A percentile compares a stretch with the other conserved stretches of the same genome.
phyloP scores from a whole-genome alignment of 306 rosid genomes.

The Acacia melanoxylon region DNA sequence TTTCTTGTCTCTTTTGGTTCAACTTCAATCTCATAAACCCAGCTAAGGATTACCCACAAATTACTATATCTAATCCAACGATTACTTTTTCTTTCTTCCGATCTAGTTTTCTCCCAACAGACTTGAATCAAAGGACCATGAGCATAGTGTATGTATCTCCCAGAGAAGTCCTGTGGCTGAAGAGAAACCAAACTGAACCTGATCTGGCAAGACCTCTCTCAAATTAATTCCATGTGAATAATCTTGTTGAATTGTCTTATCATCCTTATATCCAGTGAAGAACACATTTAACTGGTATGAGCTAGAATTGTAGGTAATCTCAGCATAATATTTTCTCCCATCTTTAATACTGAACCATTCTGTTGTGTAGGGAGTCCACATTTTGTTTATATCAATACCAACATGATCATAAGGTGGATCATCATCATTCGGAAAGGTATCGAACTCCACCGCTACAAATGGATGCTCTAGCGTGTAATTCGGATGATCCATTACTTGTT shows the following conservation, averaged over 20 bases:
- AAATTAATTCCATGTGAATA: not conserved
- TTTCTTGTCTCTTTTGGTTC: not conserved
- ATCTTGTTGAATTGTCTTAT: not conserved
- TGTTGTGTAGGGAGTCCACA: conserved; percentile 2
- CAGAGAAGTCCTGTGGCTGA: conserved; percentile 10
- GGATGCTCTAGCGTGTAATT: conserved; percentile 2
- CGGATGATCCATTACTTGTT: not conserved
- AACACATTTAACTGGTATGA: not conserved
- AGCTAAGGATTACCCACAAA: not conserved
- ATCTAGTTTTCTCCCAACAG: not conserved
- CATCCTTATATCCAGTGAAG: conserved; percentile 27
- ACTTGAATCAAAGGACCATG: conserved; percentile 27
- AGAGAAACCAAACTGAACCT: conserved; percentile 31
- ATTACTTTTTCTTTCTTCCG: not conserved
- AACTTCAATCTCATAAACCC: not conserved
- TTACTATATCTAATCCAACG: not conserved
- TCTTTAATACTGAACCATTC: conserved; percentile 17
- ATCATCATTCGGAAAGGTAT: not conserved
- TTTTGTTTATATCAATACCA: not conserved
- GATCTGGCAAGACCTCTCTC: conserved; percentile 12
- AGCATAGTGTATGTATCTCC: conserved; percentile 28
- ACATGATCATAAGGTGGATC: conserved; percentile 34
- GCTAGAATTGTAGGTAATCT: conserved; percentile 18
- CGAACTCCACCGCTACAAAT: conserved; percentile 53
- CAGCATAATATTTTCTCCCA: conserved; percentile 17